A percentile compares a stretch with the other conserved stretches of the same genome.
Evolutionary conservation across 2,329 filamentous ascomycete genomes (phyloP).

Genomic region (Fusarium concolor): DNA sequence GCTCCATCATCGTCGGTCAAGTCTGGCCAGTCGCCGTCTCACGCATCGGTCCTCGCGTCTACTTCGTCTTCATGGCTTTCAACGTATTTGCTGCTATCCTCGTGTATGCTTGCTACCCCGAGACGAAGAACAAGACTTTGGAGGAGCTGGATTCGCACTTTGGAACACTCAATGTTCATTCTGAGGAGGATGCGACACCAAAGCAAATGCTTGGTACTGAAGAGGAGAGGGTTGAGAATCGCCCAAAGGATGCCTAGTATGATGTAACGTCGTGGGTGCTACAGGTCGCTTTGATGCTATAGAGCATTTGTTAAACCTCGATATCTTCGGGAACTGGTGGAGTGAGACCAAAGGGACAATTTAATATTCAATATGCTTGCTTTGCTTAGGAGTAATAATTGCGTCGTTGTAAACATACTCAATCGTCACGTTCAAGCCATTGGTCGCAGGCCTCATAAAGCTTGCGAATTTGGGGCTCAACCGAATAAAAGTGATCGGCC

Average conservation of each 20-base stretch:
- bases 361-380: background rate
- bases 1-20: constrained; percentile 20
- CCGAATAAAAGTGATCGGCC: background rate
- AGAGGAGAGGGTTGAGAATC: constrained; percentile 3
- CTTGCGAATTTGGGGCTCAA: background rate
- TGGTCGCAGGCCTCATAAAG: background rate
- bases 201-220: constrained; percentile 23
- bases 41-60: constrained; percentile 5
- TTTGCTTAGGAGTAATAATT: too few species aligned
- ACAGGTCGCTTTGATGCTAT: too few species aligned
- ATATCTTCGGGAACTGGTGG: too few species aligned
- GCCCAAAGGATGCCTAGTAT: too few species aligned
- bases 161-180: constrained; percentile 18
- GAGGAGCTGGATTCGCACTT: constrained; percentile 25
- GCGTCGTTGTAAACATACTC: too few species aligned
- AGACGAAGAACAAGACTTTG: constrained; percentile 19
- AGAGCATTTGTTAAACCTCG: too few species aligned
- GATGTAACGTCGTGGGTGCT: too few species aligned
- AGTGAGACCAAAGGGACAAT: too few species aligned
- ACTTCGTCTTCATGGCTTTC: constrained; percentile 25
- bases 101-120: constrained; percentile 20
- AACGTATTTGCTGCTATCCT: constrained; percentile 14
- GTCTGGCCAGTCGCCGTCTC: constrained; percentile 19
- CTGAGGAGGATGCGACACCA: constrained; percentile 17
- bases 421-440: background rate